phyloP scores from a whole-genome alignment of 495 filamentous ascomycete genomes.

The Aspergillus affinis region DNA sequence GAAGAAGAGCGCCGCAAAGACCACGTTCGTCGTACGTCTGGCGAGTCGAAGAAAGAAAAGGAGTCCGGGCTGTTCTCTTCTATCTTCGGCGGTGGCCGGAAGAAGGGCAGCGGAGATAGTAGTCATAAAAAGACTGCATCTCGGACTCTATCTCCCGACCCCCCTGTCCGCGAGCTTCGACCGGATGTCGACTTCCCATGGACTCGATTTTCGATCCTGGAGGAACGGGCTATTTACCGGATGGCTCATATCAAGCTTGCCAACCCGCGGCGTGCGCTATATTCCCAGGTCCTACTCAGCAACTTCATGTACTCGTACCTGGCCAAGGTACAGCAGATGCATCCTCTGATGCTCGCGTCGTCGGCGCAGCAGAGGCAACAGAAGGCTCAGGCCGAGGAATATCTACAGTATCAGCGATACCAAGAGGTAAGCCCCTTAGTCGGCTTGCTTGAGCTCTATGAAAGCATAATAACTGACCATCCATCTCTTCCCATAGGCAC shows the following conservation, averaged over 20 bases:
- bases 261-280: slow-evolving; percentile 87
- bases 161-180: slow-evolving; percentile 64
- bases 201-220: slow-evolving; percentile 92
- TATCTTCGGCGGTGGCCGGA: slow-evolving; percentile 82
- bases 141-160: slow-evolving; percentile 79
- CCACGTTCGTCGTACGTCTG: slow-evolving; percentile 64
- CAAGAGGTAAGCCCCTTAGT: slow-evolving; percentile 54
- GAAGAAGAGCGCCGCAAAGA: slow-evolving; percentile 87
- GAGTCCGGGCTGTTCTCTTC: slow-evolving; percentile 79
- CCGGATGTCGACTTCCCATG: slow-evolving; percentile 93
- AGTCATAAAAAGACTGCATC: slow-evolving; percentile 71
- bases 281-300: slow-evolving; percentile 94
- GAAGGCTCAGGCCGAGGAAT: slow-evolving; percentile 64
- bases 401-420: slow-evolving; percentile 61
- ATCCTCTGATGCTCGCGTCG: slow-evolving; percentile 78
- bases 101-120: slow-evolving; percentile 65
- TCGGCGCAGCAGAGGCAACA: slow-evolving; percentile 57
- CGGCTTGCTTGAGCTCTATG: neutral
- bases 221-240: slow-evolving; percentile 95
- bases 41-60: slow-evolving; percentile 85
- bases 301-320: slow-evolving; percentile 99
- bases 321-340: slow-evolving; percentile 98
- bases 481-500: slow-evolving; percentile 37
- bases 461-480: neutral
- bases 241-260: slow-evolving; percentile 99